Conservation (phyloP, 345 rosid genomes). For the Tarenaya hassleriana region DNA sequence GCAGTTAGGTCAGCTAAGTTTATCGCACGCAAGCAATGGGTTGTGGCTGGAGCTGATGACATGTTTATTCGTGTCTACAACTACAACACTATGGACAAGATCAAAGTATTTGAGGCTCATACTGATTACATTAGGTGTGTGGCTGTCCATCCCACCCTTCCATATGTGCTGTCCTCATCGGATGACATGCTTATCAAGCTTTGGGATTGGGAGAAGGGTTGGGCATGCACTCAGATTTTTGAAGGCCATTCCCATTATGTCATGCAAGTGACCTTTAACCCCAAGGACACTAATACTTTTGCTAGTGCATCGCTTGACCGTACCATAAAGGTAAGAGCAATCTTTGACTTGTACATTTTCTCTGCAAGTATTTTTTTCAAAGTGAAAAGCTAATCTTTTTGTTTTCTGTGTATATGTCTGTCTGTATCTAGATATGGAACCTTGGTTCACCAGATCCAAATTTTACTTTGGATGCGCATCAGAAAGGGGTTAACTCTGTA, state of each 20-base stretch:
- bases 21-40: slow-evolving; percentile 71
- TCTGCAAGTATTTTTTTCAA: slow-evolving; percentile 1
- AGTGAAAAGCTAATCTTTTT: slow-evolving; percentile 7
- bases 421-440: slow-evolving; percentile 75
- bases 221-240: slow-evolving; percentile 63
- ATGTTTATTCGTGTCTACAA: slow-evolving; percentile 74
- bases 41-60: slow-evolving; percentile 83
- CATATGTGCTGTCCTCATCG: slow-evolving; percentile 61
- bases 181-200: slow-evolving; percentile 84
- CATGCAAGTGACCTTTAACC: slow-evolving; percentile 83
- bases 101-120: slow-evolving; percentile 79
- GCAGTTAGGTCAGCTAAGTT: slow-evolving; percentile 96
- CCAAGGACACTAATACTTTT: slow-evolving; percentile 67
- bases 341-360: slow-evolving; percentile 4
- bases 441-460: slow-evolving; percentile 70
- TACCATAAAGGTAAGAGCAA: slow-evolving; percentile 47
- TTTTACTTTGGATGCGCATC: slow-evolving; percentile 74
- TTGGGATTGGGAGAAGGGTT: slow-evolving; percentile 90
- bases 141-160: slow-evolving; percentile 70
- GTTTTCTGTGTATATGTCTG: slow-evolving; percentile 9
- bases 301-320: slow-evolving; percentile 87
- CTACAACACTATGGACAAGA: slow-evolving; percentile 65
- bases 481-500: slow-evolving; percentile 80
- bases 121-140: slow-evolving; percentile 76
- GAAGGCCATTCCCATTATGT: slow-evolving; percentile 91